A percentile compares a stretch with the other conserved stretches of the same genome.
Evolutionary conservation across 78 protist species (phyloP).

Genomic region (Chrysochromulina parva): DNA sequence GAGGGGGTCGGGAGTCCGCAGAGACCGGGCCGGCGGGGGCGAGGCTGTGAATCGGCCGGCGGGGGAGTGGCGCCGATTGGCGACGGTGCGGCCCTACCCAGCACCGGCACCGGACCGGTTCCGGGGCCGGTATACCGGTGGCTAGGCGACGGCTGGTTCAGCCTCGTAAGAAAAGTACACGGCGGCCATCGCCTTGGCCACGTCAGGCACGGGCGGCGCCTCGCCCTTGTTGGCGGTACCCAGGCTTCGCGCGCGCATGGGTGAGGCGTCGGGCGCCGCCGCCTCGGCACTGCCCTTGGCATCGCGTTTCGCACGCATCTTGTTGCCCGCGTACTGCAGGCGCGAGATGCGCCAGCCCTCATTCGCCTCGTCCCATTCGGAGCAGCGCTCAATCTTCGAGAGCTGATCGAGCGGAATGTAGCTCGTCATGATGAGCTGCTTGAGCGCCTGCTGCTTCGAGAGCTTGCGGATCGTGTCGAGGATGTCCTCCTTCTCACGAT

Average conservation of each 20-base stretch:
- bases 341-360: constrained; percentile 22
- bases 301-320: background rate
- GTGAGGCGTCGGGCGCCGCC: constrained; percentile 53
- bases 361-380: constrained; percentile 34
- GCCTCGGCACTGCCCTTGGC: constrained; percentile 40
- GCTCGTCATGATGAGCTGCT: background rate
- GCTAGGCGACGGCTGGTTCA: background rate
- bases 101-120: too few relatives aligned
- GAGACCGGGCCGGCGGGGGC: too few relatives aligned
- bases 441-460: constrained; percentile 45
- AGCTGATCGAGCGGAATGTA: constrained; percentile 51
- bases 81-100: too few relatives aligned
- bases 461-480: constrained; percentile 66
- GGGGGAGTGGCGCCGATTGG: too few relatives aligned
- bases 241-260: background rate
- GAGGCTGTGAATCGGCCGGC: too few relatives aligned
- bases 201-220: background rate
- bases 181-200: background rate
- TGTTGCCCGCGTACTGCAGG: background rate
- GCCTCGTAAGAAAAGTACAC: background rate
- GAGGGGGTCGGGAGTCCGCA: too few relatives aligned
- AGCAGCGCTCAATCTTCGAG: constrained; percentile 31
- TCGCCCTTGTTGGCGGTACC: background rate
- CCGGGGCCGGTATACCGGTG: too few relatives aligned
- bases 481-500: constrained; percentile 53